These are phyloP conservation scores for Scytalidium lignicola DNA, from an alignment of 2,329 filamentous ascomycete genomes.

Conservation along the genomic window DNA sequence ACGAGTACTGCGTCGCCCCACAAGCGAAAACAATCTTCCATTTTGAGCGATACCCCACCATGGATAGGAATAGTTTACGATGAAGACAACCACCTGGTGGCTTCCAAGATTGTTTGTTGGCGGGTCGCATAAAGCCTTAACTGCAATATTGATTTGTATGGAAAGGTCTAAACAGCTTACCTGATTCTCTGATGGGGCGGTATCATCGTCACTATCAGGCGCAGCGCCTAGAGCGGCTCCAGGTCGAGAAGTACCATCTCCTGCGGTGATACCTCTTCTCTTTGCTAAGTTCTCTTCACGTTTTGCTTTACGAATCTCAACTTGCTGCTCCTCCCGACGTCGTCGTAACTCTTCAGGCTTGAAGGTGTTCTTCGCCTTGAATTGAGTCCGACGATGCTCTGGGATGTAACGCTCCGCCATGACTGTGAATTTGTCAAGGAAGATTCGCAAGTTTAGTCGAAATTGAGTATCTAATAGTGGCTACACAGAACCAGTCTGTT, in stretches of 20 bases:
- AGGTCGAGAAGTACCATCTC: conserved; percentile 63
- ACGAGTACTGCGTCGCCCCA: not conserved
- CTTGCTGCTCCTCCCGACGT: conserved; percentile 97
- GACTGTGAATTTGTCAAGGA: conserved; percentile 16
- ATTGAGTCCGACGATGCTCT: conserved; percentile 97
- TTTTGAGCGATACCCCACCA: conserved; percentile 2
- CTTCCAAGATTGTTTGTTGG: not conserved
- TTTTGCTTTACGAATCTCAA: conserved; percentile 98
- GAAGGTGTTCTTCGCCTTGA: conserved; percentile 99
- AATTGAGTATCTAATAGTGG: conserved; percentile 7
- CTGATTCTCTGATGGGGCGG: conserved; percentile 90
- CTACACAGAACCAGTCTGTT: conserved; percentile 11
- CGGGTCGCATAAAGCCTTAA: not conserved
- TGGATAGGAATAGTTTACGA: not conserved
- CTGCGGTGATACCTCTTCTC: conserved; percentile 85
- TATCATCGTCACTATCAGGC: conserved; percentile 96
- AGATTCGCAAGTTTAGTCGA: not conserved
- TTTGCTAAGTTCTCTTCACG: conserved; percentile 98
- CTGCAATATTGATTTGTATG: not conserved
- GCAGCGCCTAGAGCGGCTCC: conserved; percentile 81
- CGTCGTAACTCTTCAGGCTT: conserved; percentile 98
- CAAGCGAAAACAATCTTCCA: not conserved
- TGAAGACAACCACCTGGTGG: not conserved
- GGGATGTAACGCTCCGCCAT: conserved; percentile 99
- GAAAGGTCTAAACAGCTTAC: conserved; percentile 48